A percentile compares a stretch with the other conserved stretches of the same genome.
These are phyloP conservation scores for Neofusicoccum laricinum DNA, from an alignment of 2,329 filamentous ascomycete species.

Conservation along the genomic window DNA sequence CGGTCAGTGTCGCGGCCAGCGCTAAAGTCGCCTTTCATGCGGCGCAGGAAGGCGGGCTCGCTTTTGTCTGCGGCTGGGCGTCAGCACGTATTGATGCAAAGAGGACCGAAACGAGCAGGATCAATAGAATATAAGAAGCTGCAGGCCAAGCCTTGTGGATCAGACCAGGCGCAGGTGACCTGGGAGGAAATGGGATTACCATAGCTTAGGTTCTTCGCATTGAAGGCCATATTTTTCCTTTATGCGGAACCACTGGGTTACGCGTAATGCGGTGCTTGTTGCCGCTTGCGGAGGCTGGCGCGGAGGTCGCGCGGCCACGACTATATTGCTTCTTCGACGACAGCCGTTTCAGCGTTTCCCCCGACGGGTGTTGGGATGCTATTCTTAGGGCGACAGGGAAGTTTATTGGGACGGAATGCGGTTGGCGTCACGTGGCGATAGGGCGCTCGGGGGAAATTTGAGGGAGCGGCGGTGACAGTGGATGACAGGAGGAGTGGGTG, in stretches of 20 bases:
- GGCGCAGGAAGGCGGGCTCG: slow-evolving; percentile 46
- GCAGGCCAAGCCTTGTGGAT: no score
- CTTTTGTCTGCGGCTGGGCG: slow-evolving; percentile 46
- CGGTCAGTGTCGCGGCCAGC: slow-evolving; percentile 43
- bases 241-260: not conserved
- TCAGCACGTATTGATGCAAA: not conserved
- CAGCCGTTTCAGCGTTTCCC: not conserved
- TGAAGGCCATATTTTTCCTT: slow-evolving; percentile 56
- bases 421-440: not conserved
- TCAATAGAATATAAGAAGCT: no score
- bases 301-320: not conserved
- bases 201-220: slow-evolving; percentile 69
- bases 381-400: slow-evolving; percentile 1
- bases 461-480: not conserved
- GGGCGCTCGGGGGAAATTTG: slow-evolving; percentile 10
- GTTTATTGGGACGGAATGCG: slow-evolving; percentile 1
- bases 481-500: not conserved
- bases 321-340: not conserved
- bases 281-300: not conserved
- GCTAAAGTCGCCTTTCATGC: slow-evolving; percentile 53
- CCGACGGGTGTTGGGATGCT: not conserved
- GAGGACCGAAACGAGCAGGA: not conserved
- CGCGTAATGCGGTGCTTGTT: not conserved
- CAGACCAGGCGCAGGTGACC: not conserved
- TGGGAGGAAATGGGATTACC: slow-evolving; percentile 31